Evolutionary conservation across 805 yeast species (phyloP).

Genomic region (Wickerhamiella cacticola): DNA sequence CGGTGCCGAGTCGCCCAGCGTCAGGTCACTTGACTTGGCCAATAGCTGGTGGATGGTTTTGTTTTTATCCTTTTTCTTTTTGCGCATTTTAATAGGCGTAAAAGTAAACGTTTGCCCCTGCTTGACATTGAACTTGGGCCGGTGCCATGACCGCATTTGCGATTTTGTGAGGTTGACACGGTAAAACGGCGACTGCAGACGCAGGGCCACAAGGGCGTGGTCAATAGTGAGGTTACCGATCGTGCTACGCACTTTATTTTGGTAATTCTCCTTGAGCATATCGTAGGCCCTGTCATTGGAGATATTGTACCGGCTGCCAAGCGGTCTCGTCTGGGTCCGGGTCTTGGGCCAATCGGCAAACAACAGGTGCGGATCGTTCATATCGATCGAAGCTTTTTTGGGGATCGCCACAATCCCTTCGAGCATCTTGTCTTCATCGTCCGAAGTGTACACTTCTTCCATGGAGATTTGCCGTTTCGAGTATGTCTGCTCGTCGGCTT

Average conservation of each 20-base stretch:
- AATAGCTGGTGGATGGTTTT: slow-evolving; percentile 66
- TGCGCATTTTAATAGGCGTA: slow-evolving; percentile 61
- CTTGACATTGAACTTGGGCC: slow-evolving; percentile 61
- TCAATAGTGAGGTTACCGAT: slow-evolving; percentile 84
- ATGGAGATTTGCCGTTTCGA: slow-evolving; percentile 20
- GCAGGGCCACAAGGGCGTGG: slow-evolving; percentile 76
- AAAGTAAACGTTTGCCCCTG: slow-evolving; percentile 70
- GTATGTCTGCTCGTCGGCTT: slow-evolving; percentile 45
- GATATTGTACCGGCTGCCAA: slow-evolving; percentile 58
- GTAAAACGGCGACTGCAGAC: slow-evolving; percentile 84
- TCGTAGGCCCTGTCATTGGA: slow-evolving; percentile 87
- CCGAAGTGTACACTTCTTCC: slow-evolving; percentile 27
- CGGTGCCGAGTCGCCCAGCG: slow-evolving; percentile 72
- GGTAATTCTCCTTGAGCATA: slow-evolving; percentile 69
- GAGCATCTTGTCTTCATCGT: slow-evolving; percentile 53
- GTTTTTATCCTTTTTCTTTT: slow-evolving; percentile 81
- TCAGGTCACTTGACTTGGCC: slow-evolving; percentile 56
- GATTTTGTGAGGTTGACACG: slow-evolving; percentile 59
- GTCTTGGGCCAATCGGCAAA: slow-evolving; percentile 36
- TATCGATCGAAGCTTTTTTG: slow-evolving; percentile 43
- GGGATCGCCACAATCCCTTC: slow-evolving; percentile 42
- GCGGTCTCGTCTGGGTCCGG: slow-evolving; percentile 13
- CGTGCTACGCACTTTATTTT: slow-evolving; percentile 82
- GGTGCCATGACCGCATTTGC: slow-evolving; percentile 66
- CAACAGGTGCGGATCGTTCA: slow-evolving; percentile 76